A percentile compares a stretch with the other conserved stretches of the same genome.
These are phyloP conservation scores for Amanita exitialis DNA, from an alignment of 768 basidiomycete genomes.

Conservation along the genomic window DNA sequence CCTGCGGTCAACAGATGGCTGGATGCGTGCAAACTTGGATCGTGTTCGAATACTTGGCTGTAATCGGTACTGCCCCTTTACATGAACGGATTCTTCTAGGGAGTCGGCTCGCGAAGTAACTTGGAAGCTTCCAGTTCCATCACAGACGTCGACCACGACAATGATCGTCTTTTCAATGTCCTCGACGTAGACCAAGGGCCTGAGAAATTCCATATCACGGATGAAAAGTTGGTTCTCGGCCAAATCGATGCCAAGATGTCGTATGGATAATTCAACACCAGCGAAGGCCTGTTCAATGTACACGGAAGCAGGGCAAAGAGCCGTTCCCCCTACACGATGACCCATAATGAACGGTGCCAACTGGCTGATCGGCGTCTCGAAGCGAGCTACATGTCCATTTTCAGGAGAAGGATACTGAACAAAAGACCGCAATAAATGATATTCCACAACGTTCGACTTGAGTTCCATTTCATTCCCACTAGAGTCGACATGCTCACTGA, in stretches of 20 bases:
- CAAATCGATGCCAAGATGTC: constrained; percentile 16
- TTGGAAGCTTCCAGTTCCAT: not conserved
- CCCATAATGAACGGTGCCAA: constrained; percentile 39
- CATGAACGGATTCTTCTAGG: constrained; percentile 27
- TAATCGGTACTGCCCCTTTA: constrained; percentile 35
- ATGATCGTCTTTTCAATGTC: constrained; percentile 25
- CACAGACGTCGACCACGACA: constrained; percentile 11
- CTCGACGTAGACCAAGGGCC: constrained; percentile 40
- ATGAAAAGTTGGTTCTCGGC: constrained; percentile 29
- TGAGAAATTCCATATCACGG: constrained; percentile 34
- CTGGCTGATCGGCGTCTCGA: constrained; percentile 39
- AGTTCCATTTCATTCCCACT: not conserved
- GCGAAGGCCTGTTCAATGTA: constrained; percentile 49
- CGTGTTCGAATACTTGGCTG: constrained; percentile 19
- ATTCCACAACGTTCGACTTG: constrained; percentile 13
- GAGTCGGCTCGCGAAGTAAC: constrained; percentile 30
- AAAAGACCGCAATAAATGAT: constrained; percentile 30
- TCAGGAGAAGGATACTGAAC: constrained; percentile 27
- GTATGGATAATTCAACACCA: constrained; percentile 27
- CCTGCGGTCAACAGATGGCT: constrained; percentile 24
- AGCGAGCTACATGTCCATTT: constrained; percentile 30
- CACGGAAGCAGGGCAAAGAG: constrained; percentile 59
- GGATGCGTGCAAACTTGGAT: constrained; percentile 26
- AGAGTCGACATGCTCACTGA: constrained; percentile 17
- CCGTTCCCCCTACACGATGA: constrained; percentile 44